These are phyloP conservation scores for Nyctanthes arbortristis DNA, from an alignment of 257 asterid genomes.

Conservation along the genomic window DNA sequence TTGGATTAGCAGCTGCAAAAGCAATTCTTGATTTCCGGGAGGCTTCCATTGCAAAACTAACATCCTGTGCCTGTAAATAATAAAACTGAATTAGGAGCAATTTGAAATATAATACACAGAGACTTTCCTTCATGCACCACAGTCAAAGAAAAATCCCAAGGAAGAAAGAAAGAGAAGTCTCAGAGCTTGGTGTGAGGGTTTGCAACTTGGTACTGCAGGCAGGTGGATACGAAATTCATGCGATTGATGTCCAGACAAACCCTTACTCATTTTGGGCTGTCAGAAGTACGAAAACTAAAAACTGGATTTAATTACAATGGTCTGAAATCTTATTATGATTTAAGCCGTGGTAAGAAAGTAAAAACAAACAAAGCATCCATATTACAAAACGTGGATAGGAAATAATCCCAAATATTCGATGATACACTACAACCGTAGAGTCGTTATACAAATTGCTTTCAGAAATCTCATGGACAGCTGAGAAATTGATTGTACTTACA, in stretches of 20 bases:
- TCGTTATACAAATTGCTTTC: neutral
- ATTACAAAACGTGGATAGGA: neutral
- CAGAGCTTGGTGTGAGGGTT: neutral
- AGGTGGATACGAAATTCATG: constrained; percentile 1
- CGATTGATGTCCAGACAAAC: constrained; percentile 4
- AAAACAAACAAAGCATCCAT: neutral
- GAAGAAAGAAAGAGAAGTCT: neutral
- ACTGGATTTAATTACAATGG: neutral
- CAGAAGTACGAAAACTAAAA: neutral
- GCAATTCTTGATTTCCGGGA: constrained; percentile 81
- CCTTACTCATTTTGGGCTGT: neutral
- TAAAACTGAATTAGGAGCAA: constrained; percentile 7
- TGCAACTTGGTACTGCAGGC: neutral
- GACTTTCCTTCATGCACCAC: neutral
- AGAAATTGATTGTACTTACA: constrained; percentile 34
- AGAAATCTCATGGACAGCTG: constrained; percentile 6
- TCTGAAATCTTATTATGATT: neutral
- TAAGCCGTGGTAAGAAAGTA: neutral
- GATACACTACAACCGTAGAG: neutral
- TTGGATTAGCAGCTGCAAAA: constrained; percentile 66
- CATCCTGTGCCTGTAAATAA: constrained; percentile 76
- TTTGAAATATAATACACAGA: neutral
- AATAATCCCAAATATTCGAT: neutral
- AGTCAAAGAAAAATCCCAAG: neutral
- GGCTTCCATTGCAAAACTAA: constrained; percentile 88